These are phyloP conservation scores for Trametes villosa DNA, from an alignment of 768 basidiomycete genomes.

Conservation along the genomic window DNA sequence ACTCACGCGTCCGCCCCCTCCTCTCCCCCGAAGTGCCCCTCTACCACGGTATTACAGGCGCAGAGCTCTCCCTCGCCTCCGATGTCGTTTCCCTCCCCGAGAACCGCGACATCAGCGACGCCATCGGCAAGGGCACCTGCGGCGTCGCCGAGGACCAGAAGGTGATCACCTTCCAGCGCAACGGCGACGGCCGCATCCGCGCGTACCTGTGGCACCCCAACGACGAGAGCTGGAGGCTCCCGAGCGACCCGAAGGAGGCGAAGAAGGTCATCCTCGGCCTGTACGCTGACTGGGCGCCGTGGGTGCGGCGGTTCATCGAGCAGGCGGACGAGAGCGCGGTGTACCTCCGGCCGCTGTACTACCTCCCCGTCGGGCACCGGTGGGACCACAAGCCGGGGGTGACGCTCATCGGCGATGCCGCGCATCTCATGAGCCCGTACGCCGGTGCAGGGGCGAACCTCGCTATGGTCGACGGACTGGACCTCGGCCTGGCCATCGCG, in stretches of 20 bases:
- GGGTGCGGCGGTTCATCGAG: too few species aligned
- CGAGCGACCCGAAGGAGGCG: too few species aligned
- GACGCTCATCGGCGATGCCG: too few species aligned
- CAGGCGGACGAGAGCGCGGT: too few species aligned
- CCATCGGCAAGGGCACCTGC: constrained; percentile 36
- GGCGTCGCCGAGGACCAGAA: too few species aligned
- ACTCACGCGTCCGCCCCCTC: constrained; percentile 42
- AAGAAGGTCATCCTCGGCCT: too few species aligned
- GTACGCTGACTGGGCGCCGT: too few species aligned
- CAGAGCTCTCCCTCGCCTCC: constrained; percentile 28
- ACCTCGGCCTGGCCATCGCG: constrained; percentile 21
- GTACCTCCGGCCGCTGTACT: too few species aligned
- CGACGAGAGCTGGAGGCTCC: constrained; percentile 10
- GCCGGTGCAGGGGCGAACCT: constrained; percentile 42
- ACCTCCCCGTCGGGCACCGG: too few species aligned
- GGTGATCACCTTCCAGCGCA: constrained; percentile 38
- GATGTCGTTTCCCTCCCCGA: constrained; percentile 3
- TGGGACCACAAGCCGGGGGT: too few species aligned
- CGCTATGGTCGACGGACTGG: constrained; percentile 36
- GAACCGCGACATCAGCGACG: constrained; percentile 4
- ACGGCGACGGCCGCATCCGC: constrained; percentile 30
- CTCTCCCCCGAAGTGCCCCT: constrained; percentile 36
- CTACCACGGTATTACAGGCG: constrained; percentile 37
- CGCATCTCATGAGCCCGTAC: constrained; percentile 43
- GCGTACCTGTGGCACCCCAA: constrained; percentile 16